Conservation (phyloP, 768 basidiomycete species). For the Pleurotus ostreatus region DNA sequence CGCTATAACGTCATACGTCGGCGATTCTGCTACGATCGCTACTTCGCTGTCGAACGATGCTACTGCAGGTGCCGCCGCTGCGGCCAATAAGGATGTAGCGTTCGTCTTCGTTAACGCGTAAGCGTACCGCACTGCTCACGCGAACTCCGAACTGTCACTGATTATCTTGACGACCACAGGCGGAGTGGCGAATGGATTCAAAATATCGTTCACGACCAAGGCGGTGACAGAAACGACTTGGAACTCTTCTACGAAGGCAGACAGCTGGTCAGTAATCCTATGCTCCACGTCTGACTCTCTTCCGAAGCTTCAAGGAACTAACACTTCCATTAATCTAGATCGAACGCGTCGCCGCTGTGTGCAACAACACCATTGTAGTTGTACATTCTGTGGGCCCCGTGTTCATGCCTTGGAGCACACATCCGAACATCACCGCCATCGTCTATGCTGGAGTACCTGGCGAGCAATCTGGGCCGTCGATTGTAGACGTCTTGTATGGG, state of each 20-base stretch:
- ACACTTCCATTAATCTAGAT: neutral
- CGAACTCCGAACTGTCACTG: neutral
- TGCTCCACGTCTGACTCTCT: too few relatives aligned
- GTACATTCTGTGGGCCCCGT: slow-evolving; percentile 60
- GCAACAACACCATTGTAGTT: slow-evolving; percentile 66
- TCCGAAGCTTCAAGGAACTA: slow-evolving; percentile 51
- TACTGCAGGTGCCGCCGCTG: slow-evolving; percentile 42
- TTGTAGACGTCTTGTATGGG: slow-evolving; percentile 71
- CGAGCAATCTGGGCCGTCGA: slow-evolving; percentile 63
- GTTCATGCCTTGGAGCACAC: slow-evolving; percentile 62
- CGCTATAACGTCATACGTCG: slow-evolving; percentile 72
- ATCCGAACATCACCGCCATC: slow-evolving; percentile 67
- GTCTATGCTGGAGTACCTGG: slow-evolving; percentile 67
- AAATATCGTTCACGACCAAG: neutral
- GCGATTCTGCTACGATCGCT: slow-evolving; percentile 59
- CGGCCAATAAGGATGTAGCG: slow-evolving; percentile 49
- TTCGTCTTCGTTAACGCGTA: slow-evolving; percentile 74
- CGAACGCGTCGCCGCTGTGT: neutral
- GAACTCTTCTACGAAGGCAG: slow-evolving; percentile 75
- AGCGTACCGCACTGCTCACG: neutral
- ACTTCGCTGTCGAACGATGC: slow-evolving; percentile 64
- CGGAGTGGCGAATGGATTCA: neutral
- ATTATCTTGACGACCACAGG: neutral
- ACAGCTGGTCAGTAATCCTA: slow-evolving; percentile 50
- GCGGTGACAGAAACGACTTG: slow-evolving; percentile 48